phyloP scores from a whole-genome alignment of 2,329 filamentous ascomycete genomes.

The Hymenoscyphus scutula region DNA sequence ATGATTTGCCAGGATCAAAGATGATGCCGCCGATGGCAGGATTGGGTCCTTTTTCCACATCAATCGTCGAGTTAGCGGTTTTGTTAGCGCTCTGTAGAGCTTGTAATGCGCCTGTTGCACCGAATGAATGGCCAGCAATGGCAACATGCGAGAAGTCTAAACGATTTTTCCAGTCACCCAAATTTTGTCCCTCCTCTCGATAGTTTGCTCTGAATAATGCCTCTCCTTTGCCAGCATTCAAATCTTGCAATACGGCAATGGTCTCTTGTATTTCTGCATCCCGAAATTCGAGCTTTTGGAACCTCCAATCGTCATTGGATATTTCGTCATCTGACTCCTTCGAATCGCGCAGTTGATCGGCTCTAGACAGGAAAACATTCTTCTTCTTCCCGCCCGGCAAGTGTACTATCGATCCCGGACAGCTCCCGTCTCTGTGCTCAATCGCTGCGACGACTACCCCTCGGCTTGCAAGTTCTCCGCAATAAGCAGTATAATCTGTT shows the following conservation, averaged over 20 bases:
- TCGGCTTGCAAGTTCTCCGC: not conserved
- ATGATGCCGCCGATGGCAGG: constrained; percentile 2
- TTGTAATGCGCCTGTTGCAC: not conserved
- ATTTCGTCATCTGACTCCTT: not conserved
- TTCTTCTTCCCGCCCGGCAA: not conserved
- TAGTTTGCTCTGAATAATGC: not conserved
- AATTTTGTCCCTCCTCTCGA: not conserved
- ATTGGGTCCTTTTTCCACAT: not conserved
- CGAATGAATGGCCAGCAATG: not conserved
- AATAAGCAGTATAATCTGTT: not conserved
- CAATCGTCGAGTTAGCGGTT: not conserved
- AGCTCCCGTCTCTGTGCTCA: not conserved
- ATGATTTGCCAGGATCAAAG: not conserved
- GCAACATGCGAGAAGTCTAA: not conserved
- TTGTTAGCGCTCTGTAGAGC: not conserved
- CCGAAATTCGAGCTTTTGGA: constrained; percentile 1
- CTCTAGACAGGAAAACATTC: not conserved
- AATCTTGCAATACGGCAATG: not conserved
- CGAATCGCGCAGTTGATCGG: not conserved
- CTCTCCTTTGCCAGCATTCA: not conserved
- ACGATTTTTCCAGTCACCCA: not conserved
- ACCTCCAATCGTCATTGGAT: not conserved
- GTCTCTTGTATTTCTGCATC: not conserved
- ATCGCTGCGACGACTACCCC: not conserved
- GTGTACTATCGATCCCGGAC: not conserved